phyloP scores from a whole-genome alignment of 768 basidiomycete species.

The Erythrobasidium yunnanense region DNA sequence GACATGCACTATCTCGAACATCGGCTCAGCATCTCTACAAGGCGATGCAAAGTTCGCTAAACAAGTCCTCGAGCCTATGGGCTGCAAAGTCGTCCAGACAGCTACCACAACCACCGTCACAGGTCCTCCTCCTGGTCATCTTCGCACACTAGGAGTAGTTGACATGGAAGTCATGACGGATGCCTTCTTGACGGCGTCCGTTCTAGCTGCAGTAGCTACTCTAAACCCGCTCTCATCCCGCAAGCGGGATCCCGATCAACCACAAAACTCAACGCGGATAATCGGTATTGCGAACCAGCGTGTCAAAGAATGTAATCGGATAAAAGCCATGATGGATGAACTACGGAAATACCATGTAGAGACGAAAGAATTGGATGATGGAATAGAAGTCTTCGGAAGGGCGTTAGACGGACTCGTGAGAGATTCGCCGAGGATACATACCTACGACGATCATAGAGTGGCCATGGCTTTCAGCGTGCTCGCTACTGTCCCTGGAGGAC shows the following conservation, averaged over 20 bases:
- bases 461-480: constrained; percentile 97
- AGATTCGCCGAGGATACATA: constrained; percentile 55
- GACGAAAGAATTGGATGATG: constrained; percentile 83
- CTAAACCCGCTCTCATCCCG: constrained; percentile 42
- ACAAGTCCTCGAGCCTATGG: constrained; percentile 87
- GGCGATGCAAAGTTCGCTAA: constrained; percentile 96
- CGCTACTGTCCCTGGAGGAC: constrained; percentile 49
- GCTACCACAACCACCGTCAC: constrained; percentile 78
- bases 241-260: constrained; percentile 22
- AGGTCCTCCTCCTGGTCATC: constrained; percentile 68
- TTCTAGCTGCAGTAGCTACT: constrained; percentile 70
- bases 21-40: constrained; percentile 79
- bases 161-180: constrained; percentile 99
- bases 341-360: constrained; percentile 90
- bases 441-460: constrained; percentile 96
- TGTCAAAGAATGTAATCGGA: constrained; percentile 96
- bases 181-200: constrained; percentile 91
- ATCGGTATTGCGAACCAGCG: constrained; percentile 93
- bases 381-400: constrained; percentile 76
- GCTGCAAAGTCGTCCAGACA: constrained; percentile 80
- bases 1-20: constrained; percentile 81
- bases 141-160: constrained; percentile 71
- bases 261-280: constrained; percentile 58
- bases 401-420: constrained; percentile 49
- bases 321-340: constrained; percentile 90